Conservation (phyloP, 208 protist species). For the Acanthamoeba healyi region DNA sequence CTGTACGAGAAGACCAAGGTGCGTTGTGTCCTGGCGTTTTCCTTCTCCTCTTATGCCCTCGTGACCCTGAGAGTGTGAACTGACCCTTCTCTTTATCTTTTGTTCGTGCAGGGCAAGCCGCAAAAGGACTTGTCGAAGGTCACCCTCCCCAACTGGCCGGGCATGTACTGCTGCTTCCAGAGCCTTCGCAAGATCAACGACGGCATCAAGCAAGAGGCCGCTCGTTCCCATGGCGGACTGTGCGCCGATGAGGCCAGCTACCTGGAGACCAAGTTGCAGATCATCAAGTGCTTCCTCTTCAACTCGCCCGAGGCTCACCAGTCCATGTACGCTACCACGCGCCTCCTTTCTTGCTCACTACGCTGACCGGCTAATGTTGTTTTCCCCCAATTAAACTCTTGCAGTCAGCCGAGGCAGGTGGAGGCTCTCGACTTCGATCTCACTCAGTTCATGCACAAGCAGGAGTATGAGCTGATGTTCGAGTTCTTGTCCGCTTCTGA, state of each 20-base stretch:
- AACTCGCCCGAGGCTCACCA: slow-evolving; percentile 45
- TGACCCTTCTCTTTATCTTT: background rate
- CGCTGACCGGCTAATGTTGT: background rate
- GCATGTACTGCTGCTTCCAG: slow-evolving; percentile 59
- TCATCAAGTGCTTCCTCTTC: slow-evolving; percentile 61
- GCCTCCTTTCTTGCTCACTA: background rate
- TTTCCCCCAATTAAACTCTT: background rate
- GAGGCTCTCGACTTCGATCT: background rate
- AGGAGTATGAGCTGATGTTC: slow-evolving; percentile 48
- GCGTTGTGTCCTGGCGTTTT: too few species aligned
- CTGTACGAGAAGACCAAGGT: slow-evolving; percentile 58
- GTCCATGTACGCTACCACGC: background rate
- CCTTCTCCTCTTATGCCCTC: too few species aligned
- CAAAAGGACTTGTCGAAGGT: slow-evolving; percentile 55
- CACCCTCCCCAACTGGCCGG: slow-evolving; percentile 62
- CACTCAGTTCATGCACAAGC: slow-evolving; percentile 41
- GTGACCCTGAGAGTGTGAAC: background rate
- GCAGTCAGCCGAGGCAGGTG: background rate
- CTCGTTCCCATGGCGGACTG: background rate
- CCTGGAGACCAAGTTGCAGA: slow-evolving; percentile 45
- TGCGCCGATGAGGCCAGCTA: slow-evolving; percentile 25
- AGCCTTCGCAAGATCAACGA: slow-evolving; percentile 58
- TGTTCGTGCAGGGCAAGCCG: background rate
- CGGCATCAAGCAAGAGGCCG: slow-evolving; percentile 14
- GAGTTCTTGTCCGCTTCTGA: slow-evolving; percentile 54